phyloP scores from a whole-genome alignment of 1,284 basidiomycete genomes.

The Abortiporus biennis region DNA sequence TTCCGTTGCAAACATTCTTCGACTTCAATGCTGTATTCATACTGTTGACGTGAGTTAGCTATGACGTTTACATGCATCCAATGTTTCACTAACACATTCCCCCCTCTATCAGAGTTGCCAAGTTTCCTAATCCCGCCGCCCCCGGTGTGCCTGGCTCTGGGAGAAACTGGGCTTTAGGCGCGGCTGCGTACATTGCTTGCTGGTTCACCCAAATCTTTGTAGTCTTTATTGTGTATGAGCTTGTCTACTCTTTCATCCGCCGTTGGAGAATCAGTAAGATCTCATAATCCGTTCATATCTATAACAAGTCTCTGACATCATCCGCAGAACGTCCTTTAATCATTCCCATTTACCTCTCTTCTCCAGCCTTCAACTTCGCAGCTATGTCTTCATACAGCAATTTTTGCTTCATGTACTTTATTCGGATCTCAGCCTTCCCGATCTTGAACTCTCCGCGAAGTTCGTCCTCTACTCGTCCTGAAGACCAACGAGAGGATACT shows the following conservation, averaged over 20 bases:
- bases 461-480: constrained; percentile 35
- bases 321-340: constrained; percentile 70
- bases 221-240: constrained; percentile 77
- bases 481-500: constrained; percentile 31
- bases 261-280: constrained; percentile 82
- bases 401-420: constrained; percentile 78
- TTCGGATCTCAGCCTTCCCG: constrained; percentile 62
- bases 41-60: constrained; percentile 61
- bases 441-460: constrained; percentile 38
- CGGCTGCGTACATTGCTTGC: constrained; percentile 74
- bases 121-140: constrained; percentile 60
- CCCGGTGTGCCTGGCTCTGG: constrained; percentile 63
- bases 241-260: constrained; percentile 73
- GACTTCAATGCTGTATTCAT: constrained; percentile 79
- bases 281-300: constrained; percentile 7
- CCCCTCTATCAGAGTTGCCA: constrained; percentile 46
- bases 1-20: constrained; percentile 72
- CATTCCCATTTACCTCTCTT: constrained; percentile 75
- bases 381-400: constrained; percentile 73
- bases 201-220: constrained; percentile 70
- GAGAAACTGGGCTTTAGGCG: constrained; percentile 69
- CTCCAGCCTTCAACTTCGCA: constrained; percentile 66
- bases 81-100: constrained; percentile 8
- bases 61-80: too few species aligned
- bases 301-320: constrained; percentile 3